A percentile compares a stretch with the other conserved stretches of the same genome.
Evolutionary conservation across 2,329 filamentous ascomycete genomes (phyloP).

Genomic region (Aureobasidium lini): DNA sequence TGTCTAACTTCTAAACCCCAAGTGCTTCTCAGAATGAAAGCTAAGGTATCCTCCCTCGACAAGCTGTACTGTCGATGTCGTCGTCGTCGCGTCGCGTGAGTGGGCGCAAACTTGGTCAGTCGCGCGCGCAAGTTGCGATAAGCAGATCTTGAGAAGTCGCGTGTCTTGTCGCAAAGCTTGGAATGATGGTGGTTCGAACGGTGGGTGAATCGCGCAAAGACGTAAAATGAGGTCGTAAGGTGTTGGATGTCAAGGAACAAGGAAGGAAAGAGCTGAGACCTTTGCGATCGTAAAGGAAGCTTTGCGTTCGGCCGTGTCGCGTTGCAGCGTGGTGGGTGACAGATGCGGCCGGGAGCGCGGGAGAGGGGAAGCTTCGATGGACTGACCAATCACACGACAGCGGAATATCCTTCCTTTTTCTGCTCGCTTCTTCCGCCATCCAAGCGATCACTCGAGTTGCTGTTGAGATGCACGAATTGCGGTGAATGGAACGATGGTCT

Average conservation of each 20-base stretch:
- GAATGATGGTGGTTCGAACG: background rate
- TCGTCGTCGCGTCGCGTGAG: slow-evolving; percentile 4
- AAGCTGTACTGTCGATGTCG: background rate
- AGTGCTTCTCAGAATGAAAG: background rate
- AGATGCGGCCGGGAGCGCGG: background rate
- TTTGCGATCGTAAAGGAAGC: background rate
- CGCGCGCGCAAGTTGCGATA: background rate
- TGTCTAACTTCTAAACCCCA: slow-evolving; percentile 8
- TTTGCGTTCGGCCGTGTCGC: background rate
- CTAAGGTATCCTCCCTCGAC: background rate
- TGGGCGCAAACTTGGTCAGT: slow-evolving; percentile 1
- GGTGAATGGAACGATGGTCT: background rate
- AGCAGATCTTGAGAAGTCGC: background rate
- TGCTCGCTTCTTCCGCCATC: background rate
- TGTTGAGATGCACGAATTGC: too few species aligned
- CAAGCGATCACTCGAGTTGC: background rate
- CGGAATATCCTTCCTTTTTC: background rate
- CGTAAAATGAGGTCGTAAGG: background rate
- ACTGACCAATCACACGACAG: background rate
- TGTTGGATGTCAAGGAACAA: background rate
- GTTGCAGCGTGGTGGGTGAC: background rate
- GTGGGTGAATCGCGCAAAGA: too few species aligned
- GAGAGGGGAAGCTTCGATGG: slow-evolving; percentile 1
- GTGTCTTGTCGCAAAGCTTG: background rate
- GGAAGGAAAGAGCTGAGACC: background rate